Conservation (phyloP, 345 rosid genomes). For the Lenwebbia sp. region DNA sequence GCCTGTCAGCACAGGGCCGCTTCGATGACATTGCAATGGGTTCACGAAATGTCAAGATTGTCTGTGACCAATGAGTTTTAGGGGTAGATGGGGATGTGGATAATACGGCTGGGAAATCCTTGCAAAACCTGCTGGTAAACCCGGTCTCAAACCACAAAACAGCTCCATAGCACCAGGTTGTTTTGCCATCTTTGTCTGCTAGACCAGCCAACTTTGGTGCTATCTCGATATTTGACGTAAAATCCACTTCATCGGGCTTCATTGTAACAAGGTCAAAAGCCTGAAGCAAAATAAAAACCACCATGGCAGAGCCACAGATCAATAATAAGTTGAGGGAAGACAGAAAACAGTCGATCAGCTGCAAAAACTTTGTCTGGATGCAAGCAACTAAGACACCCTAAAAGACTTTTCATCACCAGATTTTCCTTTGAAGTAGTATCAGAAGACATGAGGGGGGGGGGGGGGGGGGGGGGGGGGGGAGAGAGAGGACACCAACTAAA, state of each 20-base stretch:
- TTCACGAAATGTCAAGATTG: slow-evolving; percentile 67
- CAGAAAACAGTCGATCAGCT: background rate
- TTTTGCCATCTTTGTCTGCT: slow-evolving; percentile 1
- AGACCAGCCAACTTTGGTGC: slow-evolving; percentile 12
- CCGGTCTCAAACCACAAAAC: slow-evolving; percentile 93
- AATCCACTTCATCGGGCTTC: slow-evolving; percentile 90
- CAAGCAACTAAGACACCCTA: background rate
- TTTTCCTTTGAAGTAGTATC: background rate
- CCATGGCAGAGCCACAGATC: background rate
- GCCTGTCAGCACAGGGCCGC: slow-evolving; percentile 13
- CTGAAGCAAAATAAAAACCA: slow-evolving; percentile 21
- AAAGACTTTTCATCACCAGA: background rate
- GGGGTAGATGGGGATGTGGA: slow-evolving; percentile 82
- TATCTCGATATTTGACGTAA: slow-evolving; percentile 50
- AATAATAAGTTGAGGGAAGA: background rate
- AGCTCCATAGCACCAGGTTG: slow-evolving; percentile 56
- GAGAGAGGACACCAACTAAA: background rate
- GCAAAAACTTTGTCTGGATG: background rate
- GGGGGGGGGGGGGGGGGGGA: background rate
- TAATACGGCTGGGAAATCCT: slow-evolving; percentile 57
- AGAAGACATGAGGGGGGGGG: background rate
- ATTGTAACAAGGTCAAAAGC: slow-evolving; percentile 67
- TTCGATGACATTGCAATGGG: slow-evolving; percentile 49
- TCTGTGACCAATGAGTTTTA: slow-evolving; percentile 91
- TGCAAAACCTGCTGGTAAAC: slow-evolving; percentile 83